A percentile compares a stretch with the other conserved stretches of the same genome.
phyloP scores from a whole-genome alignment of 148 eudicot species.

The Oxyria digyna region DNA sequence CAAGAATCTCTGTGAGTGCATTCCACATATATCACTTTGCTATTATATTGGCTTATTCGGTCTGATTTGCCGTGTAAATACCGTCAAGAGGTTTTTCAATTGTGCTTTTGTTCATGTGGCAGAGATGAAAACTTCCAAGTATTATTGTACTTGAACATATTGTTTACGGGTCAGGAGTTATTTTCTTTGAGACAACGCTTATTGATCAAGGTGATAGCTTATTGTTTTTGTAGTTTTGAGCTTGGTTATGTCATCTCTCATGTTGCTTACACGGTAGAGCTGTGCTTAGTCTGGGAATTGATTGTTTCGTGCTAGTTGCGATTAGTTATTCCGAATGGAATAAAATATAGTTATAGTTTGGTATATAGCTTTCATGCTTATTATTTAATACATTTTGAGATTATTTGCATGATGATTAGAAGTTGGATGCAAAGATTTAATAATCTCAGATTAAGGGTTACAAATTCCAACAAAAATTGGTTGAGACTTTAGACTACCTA shows the following conservation, averaged over 20 bases:
- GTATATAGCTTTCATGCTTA: neutral
- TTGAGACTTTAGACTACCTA: neutral
- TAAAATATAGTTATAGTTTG: neutral
- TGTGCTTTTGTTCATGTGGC: neutral
- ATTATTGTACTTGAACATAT: neutral
- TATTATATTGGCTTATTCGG: neutral
- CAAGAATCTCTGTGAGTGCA: neutral
- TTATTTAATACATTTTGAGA: too few relatives aligned
- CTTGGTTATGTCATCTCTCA: neutral
- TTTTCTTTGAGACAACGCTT: neutral
- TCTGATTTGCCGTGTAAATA: slow-evolving; percentile 2
- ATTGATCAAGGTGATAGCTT: neutral
- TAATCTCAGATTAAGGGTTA: neutral
- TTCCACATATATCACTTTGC: neutral
- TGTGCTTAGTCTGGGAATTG: too few relatives aligned
- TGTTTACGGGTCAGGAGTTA: neutral
- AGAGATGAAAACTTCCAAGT: neutral
- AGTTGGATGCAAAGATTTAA: neutral
- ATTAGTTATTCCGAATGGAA: too few relatives aligned
- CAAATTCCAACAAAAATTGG: neutral
- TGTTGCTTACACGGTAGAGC: neutral
- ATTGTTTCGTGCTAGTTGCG: too few relatives aligned
- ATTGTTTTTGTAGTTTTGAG: neutral
- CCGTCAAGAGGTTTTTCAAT: neutral
- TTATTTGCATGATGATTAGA: too few relatives aligned